Base-by-base conservation (phyloP, 2,329 filamentous ascomycete genomes). In the Stromatinia cepivora region DNA sequence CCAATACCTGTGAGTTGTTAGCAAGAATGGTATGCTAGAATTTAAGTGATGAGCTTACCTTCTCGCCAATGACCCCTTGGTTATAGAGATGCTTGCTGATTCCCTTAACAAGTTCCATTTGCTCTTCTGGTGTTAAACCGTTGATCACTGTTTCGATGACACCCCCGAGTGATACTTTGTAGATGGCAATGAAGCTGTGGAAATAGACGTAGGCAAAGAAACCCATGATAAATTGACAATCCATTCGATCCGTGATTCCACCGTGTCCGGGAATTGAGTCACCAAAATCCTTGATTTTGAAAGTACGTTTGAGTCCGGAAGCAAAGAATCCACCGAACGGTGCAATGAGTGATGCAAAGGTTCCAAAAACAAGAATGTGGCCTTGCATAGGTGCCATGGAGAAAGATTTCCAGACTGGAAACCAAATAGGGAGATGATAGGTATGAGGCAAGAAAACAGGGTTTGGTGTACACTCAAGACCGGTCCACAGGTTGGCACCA, bases 171-270 rank as follows among this genome's bases (percentile, higher is more conserved):
- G 86, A 93, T 52, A 91, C 89, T 80, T 94, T 93, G 84, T 97
- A 89, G 9, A 93, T 85, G 5, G 94, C 94, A 77, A 99, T 94
- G 80, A 99, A 99, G 77, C 92, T 95, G 80, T 97, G 94, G 82
- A 96, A 99, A 82, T 99, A 99, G 87, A 99, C 94, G 83, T 93
- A 98, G 22, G 94, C 88, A 77, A 99, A 98, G 81, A 97, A 95
- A 11, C 95, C 95, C 95, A 99, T 99, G 83, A 98, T 98, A 82
- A 99, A 99, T 79, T 99, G 95, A 80, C 95, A 99, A 79, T 99
- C 95, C 94, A 99, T 98, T 72, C 95, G 92, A 79, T 99, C 95
- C 22, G 95, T 99, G 83, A 99, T 98, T 75, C 95, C 95, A 71
- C 95, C 95, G 77, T 99, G 95, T 31, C 95, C 95, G 1, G 95